Base-by-base conservation (phyloP, 805 yeast genomes). In the Grigorovia transvaalensis region DNA sequence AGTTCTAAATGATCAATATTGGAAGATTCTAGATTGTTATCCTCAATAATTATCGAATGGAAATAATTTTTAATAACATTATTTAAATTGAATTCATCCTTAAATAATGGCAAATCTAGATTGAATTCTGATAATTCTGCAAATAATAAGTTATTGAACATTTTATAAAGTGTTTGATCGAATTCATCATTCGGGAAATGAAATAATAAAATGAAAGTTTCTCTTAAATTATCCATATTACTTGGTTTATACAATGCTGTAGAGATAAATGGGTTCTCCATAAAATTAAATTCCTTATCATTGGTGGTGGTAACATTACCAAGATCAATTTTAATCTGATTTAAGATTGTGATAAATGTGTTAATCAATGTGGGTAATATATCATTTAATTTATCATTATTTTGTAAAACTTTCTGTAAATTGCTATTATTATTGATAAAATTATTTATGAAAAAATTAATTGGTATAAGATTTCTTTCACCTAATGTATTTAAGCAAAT, bases 161-260 rank as follows among this genome's bases (percentile, higher is more conserved):
- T 67, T 41, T 60, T 59, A 50, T 66, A 66, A 6, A 67, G 51
- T 46, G 60, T 65, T 3, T 61, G 42, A 18, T 65, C 65, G 48
- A 63, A 67, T 47, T 67, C 69, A 38, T 67, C 71, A 1, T 68
- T 68, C 52, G 62, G 54, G 49, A 67, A 67, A 49, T 66, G 69
- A 44, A 67, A 57, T 23, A 64, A 51, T 2, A 66, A 52, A n/a
- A 66, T 53, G 38, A 52, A 51, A 1, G 68, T 63, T 43, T 61
- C 62, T 15, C 55, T 50, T 20, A 56, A 56, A 9, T 8, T 20
- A 12, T 41, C 38, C 15, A 54, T 52, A 11, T 43, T 46, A 9
- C 58, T 46, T 1, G 65, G 65, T 42, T 51, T 55, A 45, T 64
- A 60, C 19, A 55, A 50, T 27, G 70, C 70, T 12, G 62, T 59